phyloP scores from a whole-genome alignment of 441 rosid genomes.

The Syzygium malaccense region DNA sequence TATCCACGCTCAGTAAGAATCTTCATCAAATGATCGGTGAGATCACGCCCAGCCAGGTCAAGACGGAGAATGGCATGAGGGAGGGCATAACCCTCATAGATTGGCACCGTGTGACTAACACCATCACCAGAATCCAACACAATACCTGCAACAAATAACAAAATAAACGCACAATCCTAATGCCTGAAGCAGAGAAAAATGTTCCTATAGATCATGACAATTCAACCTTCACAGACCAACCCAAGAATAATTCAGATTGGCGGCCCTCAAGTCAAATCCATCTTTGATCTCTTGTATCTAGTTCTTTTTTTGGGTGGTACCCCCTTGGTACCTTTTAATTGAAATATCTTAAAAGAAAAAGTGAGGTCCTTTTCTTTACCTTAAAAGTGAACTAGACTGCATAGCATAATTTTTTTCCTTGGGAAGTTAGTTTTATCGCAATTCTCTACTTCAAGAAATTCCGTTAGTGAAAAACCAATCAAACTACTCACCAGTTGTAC shows the following conservation, averaged over 20 bases:
- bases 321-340: neutral
- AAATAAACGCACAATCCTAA: neutral
- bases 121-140: constrained; percentile 84
- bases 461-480: neutral
- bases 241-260: neutral
- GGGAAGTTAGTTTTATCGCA: neutral
- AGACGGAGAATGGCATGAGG: constrained; percentile 78
- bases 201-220: neutral
- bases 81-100: constrained; percentile 72
- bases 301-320: neutral
- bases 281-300: neutral
- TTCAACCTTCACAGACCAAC: neutral
- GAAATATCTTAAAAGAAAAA: neutral
- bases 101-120: constrained; percentile 81
- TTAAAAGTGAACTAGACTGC: neutral
- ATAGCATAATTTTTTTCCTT: neutral
- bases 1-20: constrained; percentile 74
- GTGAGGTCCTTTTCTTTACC: neutral
- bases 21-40: constrained; percentile 67
- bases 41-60: constrained; percentile 70
- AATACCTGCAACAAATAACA: constrained; percentile 34
- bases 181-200: neutral
- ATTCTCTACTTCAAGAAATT: neutral
- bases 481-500: constrained; percentile 48
- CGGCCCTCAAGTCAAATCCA: neutral